Base-by-base conservation (phyloP, 73 alveolate species). In the Halteria grandinella region DNA sequence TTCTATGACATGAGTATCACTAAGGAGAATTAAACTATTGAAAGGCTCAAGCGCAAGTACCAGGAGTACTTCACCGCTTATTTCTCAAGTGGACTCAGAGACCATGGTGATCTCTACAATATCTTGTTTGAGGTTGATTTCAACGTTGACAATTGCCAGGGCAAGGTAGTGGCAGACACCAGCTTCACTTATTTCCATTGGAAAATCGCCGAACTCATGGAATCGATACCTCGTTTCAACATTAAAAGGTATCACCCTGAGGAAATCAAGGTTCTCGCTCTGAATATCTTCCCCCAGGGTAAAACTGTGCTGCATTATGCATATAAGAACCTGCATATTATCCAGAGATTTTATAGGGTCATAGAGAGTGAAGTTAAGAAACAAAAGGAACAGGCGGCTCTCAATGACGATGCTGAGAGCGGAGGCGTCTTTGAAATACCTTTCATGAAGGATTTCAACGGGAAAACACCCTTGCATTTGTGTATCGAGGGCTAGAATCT, bases 201-300 rank as follows among this genome's bases (percentile, higher is more conserved):
- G 80, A 66, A 66, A 66, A 50, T 66, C 4, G 80, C 80, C 3
- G 80, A 66, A 27, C 43, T 44, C 69, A 66, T 66, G 80, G 47
- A 41, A 66, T 36, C 17, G 29, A 18, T 45, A 27, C 50, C 69
- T 2, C 43, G 47, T 18, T 66, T 66, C 31, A 66, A 66, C 36
- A 47, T 66, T 1, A 66, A 66, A 25, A 18, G 54, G 12, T 66
- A 44, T 14, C 29, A 66, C 29, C 55, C 49, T 1, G 18, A 47
- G 21, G 63, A 44, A 36, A 21, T 66, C 7, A 14, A 66, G 29
- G 32, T 66, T 4, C 31, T 66, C 15, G 23, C 69, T 7, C 36
- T 44, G 17, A 66, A 66, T 44, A 66, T 66, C 4, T 66, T 66
- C 66, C 80, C 80, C 1, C 28, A 66, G 2, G 63, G 80, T n/a